Base-by-base conservation (phyloP, 139 green algal species). In the Ostreobium quekettii region DNA sequence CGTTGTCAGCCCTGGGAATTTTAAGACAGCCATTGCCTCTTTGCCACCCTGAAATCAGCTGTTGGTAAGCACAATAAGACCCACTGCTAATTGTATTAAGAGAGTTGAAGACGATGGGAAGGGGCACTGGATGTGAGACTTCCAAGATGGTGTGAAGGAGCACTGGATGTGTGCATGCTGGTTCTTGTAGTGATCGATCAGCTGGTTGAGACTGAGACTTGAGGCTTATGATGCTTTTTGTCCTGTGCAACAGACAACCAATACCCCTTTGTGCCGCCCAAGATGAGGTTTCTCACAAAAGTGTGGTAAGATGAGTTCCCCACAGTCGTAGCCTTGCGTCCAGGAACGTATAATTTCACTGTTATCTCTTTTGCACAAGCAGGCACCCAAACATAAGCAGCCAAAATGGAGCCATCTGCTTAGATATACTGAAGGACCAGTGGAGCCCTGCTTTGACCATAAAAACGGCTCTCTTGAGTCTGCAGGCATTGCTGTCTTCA, bases 391-490 rank as follows among this genome's bases (percentile, higher is more conserved):
- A 99, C 81, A 83, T 99, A 49, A 97, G 93, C 80, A 93, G 82
- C 67, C 86, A 94, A 62, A 85, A 31, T n/a, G 95, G 95, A 3
- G 87, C 82, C 72, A 97, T 99, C 68, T 97, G 93, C 79, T 78
- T 99, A 46, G 95, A 98, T 74, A 96, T 98, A 58, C 80, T 99
- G 15, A 98, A 98, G 71, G 93, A 98, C 71, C 86, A 96, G 76
- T 99, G 95, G 95, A 95, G 85, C 73, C 95, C 95, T 1, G 94
- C 94, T 0, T 82, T 98, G n/a, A 98, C 94, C 8, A 89, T 99
- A 28, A 98, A 97, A 71, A 98, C 93, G 26, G 94, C 93, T 19
- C 76, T 99, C 49, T 80, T 99, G 4, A 94, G 84, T 47, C 69
- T 98, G 53, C 94, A 99, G 70, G 86, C 93, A 4, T 80, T 98